A percentile compares a stretch with the other conserved stretches of the same genome.
Conservation (phyloP, 139 green algal genomes). For the Zygnema circumcarinatum region DNA sequence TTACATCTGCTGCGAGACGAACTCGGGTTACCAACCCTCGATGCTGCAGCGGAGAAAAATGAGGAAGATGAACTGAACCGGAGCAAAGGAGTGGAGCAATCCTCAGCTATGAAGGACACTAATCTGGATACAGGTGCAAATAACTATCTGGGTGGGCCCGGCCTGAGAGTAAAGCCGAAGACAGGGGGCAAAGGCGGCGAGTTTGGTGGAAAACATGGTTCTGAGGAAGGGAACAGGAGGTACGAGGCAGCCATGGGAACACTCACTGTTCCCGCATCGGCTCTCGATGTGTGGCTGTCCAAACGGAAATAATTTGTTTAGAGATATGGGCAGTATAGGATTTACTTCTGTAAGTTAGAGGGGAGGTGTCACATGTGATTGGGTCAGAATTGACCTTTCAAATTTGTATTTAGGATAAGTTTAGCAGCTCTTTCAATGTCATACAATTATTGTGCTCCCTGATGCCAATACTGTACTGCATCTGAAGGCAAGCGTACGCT, state of each 20-base stretch:
- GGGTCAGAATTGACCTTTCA: no score
- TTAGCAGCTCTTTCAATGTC: no score
- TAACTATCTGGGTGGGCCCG: no score
- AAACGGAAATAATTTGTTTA: neutral
- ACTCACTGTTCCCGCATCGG: neutral
- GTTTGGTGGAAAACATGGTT: neutral
- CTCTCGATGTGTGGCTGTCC: neutral
- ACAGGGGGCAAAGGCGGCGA: neutral
- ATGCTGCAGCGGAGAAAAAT: neutral
- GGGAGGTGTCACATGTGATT: no score
- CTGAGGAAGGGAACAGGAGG: neutral
- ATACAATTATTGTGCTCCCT: no score
- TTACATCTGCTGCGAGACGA: neutral
- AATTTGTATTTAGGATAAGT: no score
- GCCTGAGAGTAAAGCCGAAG: neutral
- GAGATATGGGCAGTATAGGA: no score
- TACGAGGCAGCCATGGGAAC: neutral
- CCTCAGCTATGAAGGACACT: neutral
- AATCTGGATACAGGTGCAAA: no score
- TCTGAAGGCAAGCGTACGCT: no score
- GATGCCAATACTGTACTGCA: no score
- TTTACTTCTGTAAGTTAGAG: no score
- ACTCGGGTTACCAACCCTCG: neutral
- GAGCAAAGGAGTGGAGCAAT: neutral
- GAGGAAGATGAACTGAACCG: neutral